Conservation (phyloP, 176 grass and related monocot species). For the Cenchrus americanus region DNA sequence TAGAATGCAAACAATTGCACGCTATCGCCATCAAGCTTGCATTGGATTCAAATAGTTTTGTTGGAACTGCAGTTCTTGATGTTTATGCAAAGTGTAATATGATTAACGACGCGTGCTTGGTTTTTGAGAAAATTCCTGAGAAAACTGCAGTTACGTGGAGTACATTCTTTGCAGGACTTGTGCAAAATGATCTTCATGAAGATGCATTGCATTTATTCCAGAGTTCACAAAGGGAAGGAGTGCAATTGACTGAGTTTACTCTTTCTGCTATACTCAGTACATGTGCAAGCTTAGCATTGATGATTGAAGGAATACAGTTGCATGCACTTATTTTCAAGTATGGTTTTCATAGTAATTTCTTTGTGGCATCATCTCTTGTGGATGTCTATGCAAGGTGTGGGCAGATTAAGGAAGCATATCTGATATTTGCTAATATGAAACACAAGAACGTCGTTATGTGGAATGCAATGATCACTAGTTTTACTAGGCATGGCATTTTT, state of each 20-base stretch:
- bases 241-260: conserved; percentile 61
- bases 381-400: conserved; percentile 72
- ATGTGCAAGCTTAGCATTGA: conserved; percentile 59
- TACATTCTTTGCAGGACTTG: conserved; percentile 63
- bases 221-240: conserved; percentile 45
- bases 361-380: conserved; percentile 61
- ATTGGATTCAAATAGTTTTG: conserved; percentile 62
- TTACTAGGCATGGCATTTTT: conserved; percentile 60
- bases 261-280: conserved; percentile 63
- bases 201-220: conserved; percentile 52
- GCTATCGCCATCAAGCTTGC: conserved; percentile 56
- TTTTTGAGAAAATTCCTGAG: conserved; percentile 65
- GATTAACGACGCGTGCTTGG: conserved; percentile 55
- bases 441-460: conserved; percentile 64
- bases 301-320: conserved; percentile 61
- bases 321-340: conserved; percentile 51
- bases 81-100: conserved; percentile 68
- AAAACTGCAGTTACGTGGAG: conserved; percentile 75
- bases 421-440: conserved; percentile 48
- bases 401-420: conserved; percentile 58
- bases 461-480: conserved; percentile 69
- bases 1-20: conserved; percentile 65
- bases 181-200: conserved; percentile 69
- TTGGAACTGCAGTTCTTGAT: conserved; percentile 68
- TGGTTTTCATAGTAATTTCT: conserved; percentile 61